phyloP scores from a whole-genome alignment of 805 yeast genomes.

The Hanseniaspora valbyensis region DNA sequence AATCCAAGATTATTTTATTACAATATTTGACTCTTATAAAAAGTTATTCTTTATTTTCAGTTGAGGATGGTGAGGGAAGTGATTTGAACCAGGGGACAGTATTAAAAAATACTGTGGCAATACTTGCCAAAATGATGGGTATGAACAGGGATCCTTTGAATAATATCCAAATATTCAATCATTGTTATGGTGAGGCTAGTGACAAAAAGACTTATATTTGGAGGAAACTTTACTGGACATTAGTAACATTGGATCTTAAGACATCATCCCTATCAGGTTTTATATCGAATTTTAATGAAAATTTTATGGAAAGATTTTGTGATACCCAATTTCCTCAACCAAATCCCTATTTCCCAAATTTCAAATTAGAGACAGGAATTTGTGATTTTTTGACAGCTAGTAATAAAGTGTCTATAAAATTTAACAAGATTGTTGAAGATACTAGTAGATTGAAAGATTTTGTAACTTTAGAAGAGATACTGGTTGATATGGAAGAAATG shows the following conservation, averaged over 20 bases:
- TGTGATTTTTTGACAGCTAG: conserved; percentile 7
- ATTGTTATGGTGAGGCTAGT: not conserved
- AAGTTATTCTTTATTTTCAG: conserved; percentile 13
- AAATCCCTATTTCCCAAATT: not conserved
- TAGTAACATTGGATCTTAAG: conserved; percentile 14
- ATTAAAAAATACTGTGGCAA: conserved; percentile 8
- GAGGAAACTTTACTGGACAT: conserved; percentile 13
- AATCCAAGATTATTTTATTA: conserved; percentile 12
- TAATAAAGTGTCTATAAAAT: not conserved
- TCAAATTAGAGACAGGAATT: conserved; percentile 1
- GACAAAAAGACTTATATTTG: conserved; percentile 6
- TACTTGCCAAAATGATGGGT: conserved; percentile 13
- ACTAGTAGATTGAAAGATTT: conserved; percentile 3
- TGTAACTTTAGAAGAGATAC: not conserved
- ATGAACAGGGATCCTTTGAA: conserved; percentile 14
- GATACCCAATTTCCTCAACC: conserved; percentile 11
- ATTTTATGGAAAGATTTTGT: not conserved
- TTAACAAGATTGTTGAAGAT: conserved; percentile 1
- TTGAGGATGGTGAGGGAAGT: conserved; percentile 16
- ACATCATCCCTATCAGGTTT: conserved; percentile 8
- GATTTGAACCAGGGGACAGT: conserved; percentile 11
- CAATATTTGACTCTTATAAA: conserved; percentile 12
- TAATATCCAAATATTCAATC: conserved; percentile 3
- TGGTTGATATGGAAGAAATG: not conserved
- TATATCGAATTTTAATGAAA: conserved; percentile 6